Conservation (phyloP, 495 filamentous ascomycete species). For the Aspergillus avenaceus region DNA sequence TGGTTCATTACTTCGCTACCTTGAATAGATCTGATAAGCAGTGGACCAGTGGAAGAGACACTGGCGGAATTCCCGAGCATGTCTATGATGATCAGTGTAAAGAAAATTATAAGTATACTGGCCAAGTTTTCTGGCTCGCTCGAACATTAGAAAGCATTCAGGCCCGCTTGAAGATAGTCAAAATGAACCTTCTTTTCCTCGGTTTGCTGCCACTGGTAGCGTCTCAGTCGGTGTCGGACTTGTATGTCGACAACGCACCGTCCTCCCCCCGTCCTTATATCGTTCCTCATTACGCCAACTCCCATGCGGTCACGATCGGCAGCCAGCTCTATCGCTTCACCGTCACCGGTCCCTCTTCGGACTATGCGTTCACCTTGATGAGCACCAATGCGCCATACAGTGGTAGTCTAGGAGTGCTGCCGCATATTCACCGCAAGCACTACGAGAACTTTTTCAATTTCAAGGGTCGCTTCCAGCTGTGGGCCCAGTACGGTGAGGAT, state of each 20-base stretch:
- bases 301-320: slow-evolving; percentile 25
- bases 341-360: slow-evolving; percentile 40
- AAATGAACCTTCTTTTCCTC: slow-evolving; percentile 5
- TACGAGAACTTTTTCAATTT: slow-evolving; percentile 45
- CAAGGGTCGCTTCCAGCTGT: slow-evolving; percentile 43
- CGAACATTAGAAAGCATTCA: too few species aligned
- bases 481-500: slow-evolving; percentile 30
- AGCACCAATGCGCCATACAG: slow-evolving; percentile 34
- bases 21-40: neutral
- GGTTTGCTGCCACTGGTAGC: slow-evolving; percentile 1
- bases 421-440: slow-evolving; percentile 38
- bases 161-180: neutral
- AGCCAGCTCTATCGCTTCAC: slow-evolving; percentile 29
- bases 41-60: too few species aligned
- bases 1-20: too few species aligned
- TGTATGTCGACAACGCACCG: slow-evolving; percentile 24
- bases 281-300: slow-evolving; percentile 27
- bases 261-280: slow-evolving; percentile 26
- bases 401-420: slow-evolving; percentile 29
- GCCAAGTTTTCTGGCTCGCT: neutral
- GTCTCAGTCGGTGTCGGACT: slow-evolving; percentile 1
- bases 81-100: neutral
- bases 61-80: slow-evolving; percentile 2
- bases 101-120: neutral
- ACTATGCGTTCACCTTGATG: slow-evolving; percentile 38